phyloP scores from a whole-genome alignment of 257 asterid genomes.

The Fraxinus excelsior region DNA sequence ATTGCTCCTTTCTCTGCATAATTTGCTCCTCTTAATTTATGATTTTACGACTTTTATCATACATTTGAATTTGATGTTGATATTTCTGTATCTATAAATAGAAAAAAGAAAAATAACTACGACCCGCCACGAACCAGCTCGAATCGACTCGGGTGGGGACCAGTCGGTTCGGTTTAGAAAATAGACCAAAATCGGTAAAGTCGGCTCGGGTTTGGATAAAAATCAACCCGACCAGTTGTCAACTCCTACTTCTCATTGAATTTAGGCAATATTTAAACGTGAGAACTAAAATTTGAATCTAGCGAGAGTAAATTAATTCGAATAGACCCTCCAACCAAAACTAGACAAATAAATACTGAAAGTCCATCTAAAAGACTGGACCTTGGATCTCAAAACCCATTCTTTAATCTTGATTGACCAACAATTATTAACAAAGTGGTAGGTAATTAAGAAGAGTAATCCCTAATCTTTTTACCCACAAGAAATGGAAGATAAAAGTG shows the following conservation, averaged over 20 bases:
- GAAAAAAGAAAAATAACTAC: constrained; percentile 31
- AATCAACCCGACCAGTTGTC: too few species aligned
- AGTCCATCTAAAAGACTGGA: neutral
- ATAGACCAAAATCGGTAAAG: too few species aligned
- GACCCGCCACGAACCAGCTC: too few species aligned
- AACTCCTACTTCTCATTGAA: too few species aligned
- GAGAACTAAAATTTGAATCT: neutral
- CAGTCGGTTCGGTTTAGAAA: too few species aligned
- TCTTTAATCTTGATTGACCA: neutral
- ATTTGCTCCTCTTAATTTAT: constrained; percentile 6
- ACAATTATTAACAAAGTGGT: neutral
- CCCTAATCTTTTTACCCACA: neutral
- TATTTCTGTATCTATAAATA: constrained; percentile 44
- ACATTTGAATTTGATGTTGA: constrained; percentile 26
- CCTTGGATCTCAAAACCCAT: constrained; percentile 18
- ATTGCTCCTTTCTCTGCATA: neutral
- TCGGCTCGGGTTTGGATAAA: too few species aligned
- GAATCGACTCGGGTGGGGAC: too few species aligned
- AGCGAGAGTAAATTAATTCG: neutral
- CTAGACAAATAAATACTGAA: neutral
- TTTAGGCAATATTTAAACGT: neutral
- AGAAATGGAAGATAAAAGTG: neutral
- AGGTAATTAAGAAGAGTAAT: constrained; percentile 6
- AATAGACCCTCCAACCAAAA: neutral
- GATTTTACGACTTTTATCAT: neutral